Conservation (phyloP, 2,329 filamentous ascomycete genomes). For the Xylariales sp. region DNA sequence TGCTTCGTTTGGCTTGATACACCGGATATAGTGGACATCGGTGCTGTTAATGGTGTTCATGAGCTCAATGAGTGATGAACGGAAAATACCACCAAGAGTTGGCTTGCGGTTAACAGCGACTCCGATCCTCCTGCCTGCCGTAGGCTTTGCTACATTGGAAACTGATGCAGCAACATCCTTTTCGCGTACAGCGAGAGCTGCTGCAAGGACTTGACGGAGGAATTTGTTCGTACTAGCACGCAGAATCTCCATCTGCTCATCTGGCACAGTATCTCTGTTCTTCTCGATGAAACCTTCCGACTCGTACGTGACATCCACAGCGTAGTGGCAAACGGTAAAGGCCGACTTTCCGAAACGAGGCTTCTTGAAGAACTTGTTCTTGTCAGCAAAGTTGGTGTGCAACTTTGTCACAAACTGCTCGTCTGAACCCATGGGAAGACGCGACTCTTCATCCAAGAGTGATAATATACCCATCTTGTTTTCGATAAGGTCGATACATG, state of each 20-base stretch:
- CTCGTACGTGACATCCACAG: conserved; percentile 96
- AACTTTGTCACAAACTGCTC: conserved; percentile 96
- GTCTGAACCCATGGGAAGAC: conserved; percentile 94
- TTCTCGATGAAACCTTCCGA: conserved; percentile 99
- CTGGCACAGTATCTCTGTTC: conserved; percentile 96
- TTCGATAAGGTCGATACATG: conserved; percentile 97
- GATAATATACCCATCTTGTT: conserved; percentile 92
- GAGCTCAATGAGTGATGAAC: conserved; percentile 93
- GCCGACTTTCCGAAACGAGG: conserved; percentile 94
- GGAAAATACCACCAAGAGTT: conserved; percentile 97
- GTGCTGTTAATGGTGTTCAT: conserved; percentile 98
- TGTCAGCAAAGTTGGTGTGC: conserved; percentile 80
- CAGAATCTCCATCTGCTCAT: conserved; percentile 95
- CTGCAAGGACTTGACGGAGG: conserved; percentile 77
- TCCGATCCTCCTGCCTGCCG: conserved; percentile 79
- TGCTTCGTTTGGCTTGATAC: conserved; percentile 97
- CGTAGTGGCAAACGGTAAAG: conserved; percentile 98
- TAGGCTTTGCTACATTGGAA: conserved; percentile 71
- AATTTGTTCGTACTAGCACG: conserved; percentile 81
- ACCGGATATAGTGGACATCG: conserved; percentile 97
- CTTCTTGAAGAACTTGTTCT: conserved; percentile 98
- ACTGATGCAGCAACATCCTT: conserved; percentile 69
- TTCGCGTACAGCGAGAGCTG: conserved; percentile 81
- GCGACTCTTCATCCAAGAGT: conserved; percentile 91
- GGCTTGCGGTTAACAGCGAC: conserved; percentile 94